Base-by-base conservation (phyloP, 2,329 filamentous ascomycete species). In the Basipetospora chlamydospora region DNA sequence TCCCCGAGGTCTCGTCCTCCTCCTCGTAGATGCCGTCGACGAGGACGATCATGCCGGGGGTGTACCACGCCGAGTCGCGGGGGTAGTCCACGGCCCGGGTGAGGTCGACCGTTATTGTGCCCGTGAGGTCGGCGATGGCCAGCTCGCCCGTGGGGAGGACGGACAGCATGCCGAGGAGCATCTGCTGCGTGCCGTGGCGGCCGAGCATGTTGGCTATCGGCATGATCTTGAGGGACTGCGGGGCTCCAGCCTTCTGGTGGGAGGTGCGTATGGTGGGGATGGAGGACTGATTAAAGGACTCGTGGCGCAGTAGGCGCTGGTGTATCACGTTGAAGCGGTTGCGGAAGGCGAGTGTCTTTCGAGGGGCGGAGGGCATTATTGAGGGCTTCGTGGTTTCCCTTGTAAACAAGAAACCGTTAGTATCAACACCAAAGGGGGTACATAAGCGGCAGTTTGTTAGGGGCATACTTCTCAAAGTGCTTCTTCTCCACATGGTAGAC, bases 1-100 rank as follows among this genome's bases (percentile, higher is more conserved):
- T 77, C 12, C 78, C 77, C 2, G 67, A 60, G 15, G 73, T 77
- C 43, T 77, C 71, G 42, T 86, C 84, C 47, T 94, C 86, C 54
- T 96, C 90, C 53, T 94, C 86, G 50, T 98, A 98, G n/a, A 88
- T 77, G 6, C 90, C 90, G 49, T 98, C 90, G 1, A 95, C 75
- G 0, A 98, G 68, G 3, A 96, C 82, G 33, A 98, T 82, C 86
- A 96, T 96, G 3, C 92, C 92, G 0, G 90, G 87, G 5, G 80
- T 77, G 51, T 95, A 95, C 80, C 86, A 98, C 4, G 83, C 80
- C 17, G 83, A 85, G 50, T 88, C 78, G 41, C 85, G 77, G 0
- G 87, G 87, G 38, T 95, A 79, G 11, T 81, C 75, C 16, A 77
- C 75, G 0, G 88, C 84, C 49, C 88, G 80, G 15, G 76, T 71